Evolutionary conservation across 2,329 filamentous ascomycete genomes (phyloP).

Genomic region (Monosporascus ibericus): DNA sequence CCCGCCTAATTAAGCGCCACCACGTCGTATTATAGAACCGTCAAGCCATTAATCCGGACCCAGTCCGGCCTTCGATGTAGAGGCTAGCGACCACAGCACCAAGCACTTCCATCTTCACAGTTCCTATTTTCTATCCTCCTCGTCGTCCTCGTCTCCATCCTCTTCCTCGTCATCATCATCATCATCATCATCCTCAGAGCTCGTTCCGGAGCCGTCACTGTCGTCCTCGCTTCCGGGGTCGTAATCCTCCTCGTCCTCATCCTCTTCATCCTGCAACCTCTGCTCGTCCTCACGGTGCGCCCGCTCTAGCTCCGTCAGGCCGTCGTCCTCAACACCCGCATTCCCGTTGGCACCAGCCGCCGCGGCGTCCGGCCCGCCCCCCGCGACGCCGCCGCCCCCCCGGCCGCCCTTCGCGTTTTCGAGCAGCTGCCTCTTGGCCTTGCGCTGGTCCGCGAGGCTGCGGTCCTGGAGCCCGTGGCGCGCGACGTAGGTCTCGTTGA

Average conservation of each 20-base stretch:
- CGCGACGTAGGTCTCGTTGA: slow-evolving; percentile 57
- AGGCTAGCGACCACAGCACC: too few species aligned
- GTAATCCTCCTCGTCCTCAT: slow-evolving; percentile 61
- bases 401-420: slow-evolving; percentile 50
- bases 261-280: slow-evolving; percentile 52
- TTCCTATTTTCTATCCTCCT: slow-evolving; percentile 10
- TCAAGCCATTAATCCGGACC: too few species aligned
- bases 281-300: slow-evolving; percentile 47
- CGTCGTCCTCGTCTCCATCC: slow-evolving; percentile 32
- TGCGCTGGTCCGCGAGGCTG: slow-evolving; percentile 62
- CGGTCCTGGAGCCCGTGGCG: slow-evolving; percentile 57
- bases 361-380: slow-evolving; percentile 19
- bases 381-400: slow-evolving; percentile 36
- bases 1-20: too few species aligned
- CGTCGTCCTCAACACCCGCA: slow-evolving; percentile 38
- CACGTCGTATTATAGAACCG: too few species aligned
- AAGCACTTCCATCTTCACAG: too few species aligned
- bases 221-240: slow-evolving; percentile 57
- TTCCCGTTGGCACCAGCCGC: slow-evolving; percentile 36
- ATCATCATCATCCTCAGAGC: slow-evolving; percentile 46
- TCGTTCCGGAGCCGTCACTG: slow-evolving; percentile 49
- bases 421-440: slow-evolving; percentile 56
- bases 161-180: slow-evolving; percentile 36
- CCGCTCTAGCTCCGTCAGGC: slow-evolving; percentile 43
- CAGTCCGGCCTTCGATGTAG: too few species aligned